Percentiles rank a stretch among this genome's conserved stretches.
Conservation (phyloP, 768 basidiomycete species). For the Podaxis sp. region DNA sequence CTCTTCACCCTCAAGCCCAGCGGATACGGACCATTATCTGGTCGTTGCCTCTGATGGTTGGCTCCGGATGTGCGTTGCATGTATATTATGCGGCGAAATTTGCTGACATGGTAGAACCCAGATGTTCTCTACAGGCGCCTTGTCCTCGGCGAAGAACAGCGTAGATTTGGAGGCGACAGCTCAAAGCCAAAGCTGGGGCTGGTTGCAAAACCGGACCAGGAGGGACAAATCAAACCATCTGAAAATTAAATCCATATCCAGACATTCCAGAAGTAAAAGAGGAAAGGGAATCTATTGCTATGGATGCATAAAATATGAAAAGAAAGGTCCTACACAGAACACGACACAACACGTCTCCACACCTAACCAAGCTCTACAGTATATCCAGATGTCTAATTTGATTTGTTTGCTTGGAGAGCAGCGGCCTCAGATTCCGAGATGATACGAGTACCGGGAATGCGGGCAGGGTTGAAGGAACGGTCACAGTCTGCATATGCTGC, state of each 20-base stretch:
- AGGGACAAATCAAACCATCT: constrained; percentile 5
- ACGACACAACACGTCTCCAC: background rate
- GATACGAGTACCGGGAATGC: constrained; percentile 82
- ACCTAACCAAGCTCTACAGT: constrained; percentile 14
- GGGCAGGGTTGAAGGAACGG: constrained; percentile 88
- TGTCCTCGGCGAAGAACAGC: constrained; percentile 42
- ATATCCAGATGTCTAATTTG: constrained; percentile 8
- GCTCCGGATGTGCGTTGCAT: constrained; percentile 55
- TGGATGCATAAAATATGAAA: background rate
- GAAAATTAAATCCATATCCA: background rate
- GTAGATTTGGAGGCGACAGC: constrained; percentile 23
- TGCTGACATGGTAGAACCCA: constrained; percentile 22
- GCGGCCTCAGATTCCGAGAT: constrained; percentile 42
- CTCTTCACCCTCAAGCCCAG: constrained; percentile 36
- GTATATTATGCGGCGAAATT: background rate
- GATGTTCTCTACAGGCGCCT: constrained; percentile 70
- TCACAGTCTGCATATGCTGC: constrained; percentile 92
- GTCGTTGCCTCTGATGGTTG: constrained; percentile 63
- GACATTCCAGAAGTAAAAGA: background rate
- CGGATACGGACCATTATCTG: constrained; percentile 55
- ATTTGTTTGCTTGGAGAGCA: constrained; percentile 20
- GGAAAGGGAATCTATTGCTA: constrained; percentile 10
- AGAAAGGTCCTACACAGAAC: background rate
- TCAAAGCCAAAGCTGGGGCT: constrained; percentile 19
- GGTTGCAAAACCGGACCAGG: constrained; percentile 17